These are phyloP conservation scores for Yamadazyma membranifaciens DNA, from an alignment of 1,139 yeast species.

Conservation along the genomic window DNA sequence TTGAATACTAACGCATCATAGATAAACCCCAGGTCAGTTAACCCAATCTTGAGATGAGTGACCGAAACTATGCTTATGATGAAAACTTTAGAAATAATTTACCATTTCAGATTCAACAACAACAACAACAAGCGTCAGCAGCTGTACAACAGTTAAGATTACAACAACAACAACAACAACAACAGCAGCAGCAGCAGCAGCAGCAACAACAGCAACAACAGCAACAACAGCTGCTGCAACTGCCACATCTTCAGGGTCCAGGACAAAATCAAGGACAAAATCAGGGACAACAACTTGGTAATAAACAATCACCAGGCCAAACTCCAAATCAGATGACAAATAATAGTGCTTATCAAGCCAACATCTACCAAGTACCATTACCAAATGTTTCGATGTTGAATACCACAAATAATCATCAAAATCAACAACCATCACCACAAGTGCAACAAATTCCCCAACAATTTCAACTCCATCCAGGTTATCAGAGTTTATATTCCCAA, in stretches of 20 bases:
- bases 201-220: slow-evolving; percentile 17
- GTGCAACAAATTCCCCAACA: slow-evolving; percentile 4
- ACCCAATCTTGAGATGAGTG: slow-evolving; percentile 1
- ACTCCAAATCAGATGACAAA: not conserved
- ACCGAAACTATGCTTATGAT: slow-evolving; percentile 4
- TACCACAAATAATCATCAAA: slow-evolving; percentile 5
- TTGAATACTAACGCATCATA: too few species aligned
- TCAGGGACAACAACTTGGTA: not conserved
- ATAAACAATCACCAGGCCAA: too few species aligned
- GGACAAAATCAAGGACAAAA: too few species aligned
- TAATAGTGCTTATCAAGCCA: slow-evolving; percentile 3
- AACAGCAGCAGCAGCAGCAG: slow-evolving; percentile 12
- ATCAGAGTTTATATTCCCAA: slow-evolving; percentile 12
- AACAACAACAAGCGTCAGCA: slow-evolving; percentile 3
- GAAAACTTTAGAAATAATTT: slow-evolving; percentile 5
- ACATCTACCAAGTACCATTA: slow-evolving; percentile 7
- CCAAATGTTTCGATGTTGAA: slow-evolving; percentile 8
- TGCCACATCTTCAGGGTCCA: not conserved
- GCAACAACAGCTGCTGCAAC: slow-evolving; percentile 7
- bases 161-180: slow-evolving; percentile 17
- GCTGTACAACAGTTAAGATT: slow-evolving; percentile 16
- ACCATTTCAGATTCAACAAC: slow-evolving; percentile 6
- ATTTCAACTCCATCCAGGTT: slow-evolving; percentile 11
- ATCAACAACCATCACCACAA: not conserved
- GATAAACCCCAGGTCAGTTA: too few species aligned